Evolutionary conservation across 768 basidiomycete genomes (phyloP).

Genomic region (Boletellus ananiceps): DNA sequence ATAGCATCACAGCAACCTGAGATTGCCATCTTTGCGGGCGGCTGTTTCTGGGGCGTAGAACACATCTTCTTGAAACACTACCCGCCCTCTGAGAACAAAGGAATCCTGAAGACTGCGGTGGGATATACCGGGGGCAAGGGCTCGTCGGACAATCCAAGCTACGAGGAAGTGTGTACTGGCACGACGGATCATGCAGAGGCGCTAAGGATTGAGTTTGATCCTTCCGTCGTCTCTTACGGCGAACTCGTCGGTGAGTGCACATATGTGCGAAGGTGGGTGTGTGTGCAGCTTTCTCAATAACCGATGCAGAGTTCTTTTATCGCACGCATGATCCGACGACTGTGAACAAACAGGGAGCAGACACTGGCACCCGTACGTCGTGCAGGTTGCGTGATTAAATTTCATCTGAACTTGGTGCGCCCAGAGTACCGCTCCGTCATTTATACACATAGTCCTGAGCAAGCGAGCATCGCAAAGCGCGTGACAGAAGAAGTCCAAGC

Average conservation of each 20-base stretch:
- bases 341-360: constrained; percentile 69
- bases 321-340: constrained; percentile 93
- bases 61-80: constrained; percentile 81
- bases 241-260: constrained; percentile 77
- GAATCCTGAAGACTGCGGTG: constrained; percentile 68
- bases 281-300: not conserved
- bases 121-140: constrained; percentile 76
- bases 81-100: constrained; percentile 65
- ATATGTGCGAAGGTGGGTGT: not conserved
- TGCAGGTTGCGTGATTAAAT: not conserved
- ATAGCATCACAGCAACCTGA: constrained; percentile 43
- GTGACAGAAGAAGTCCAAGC: constrained; percentile 82
- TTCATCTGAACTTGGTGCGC: not conserved
- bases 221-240: constrained; percentile 67
- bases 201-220: constrained; percentile 82
- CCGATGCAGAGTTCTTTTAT: constrained; percentile 78
- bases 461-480: constrained; percentile 62
- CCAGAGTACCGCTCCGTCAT: constrained; percentile 92
- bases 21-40: constrained; percentile 46
- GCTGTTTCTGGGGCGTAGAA: constrained; percentile 86
- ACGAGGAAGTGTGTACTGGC: constrained; percentile 74
- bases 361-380: constrained; percentile 70
- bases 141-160: constrained; percentile 53
- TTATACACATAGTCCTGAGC: constrained; percentile 73
- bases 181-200: constrained; percentile 87